These are phyloP conservation scores for Lumnitzera littorea DNA, from an alignment of 345 rosid species.

Conservation along the genomic window DNA sequence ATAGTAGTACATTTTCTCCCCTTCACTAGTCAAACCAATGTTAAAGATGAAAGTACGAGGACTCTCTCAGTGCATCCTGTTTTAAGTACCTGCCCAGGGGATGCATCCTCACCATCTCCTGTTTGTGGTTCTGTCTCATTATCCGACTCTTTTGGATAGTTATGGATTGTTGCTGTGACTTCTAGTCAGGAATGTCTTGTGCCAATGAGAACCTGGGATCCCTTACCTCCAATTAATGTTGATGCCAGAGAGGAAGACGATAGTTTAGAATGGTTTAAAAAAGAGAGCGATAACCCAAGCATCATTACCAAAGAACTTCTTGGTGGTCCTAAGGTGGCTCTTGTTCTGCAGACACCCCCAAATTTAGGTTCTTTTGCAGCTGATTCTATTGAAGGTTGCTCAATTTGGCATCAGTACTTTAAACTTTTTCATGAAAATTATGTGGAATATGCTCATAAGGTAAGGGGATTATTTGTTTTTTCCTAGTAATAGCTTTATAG, in stretches of 20 bases:
- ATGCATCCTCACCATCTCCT: slow-evolving; percentile 40
- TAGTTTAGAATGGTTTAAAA: slow-evolving; percentile 23
- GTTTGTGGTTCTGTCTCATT: slow-evolving; percentile 60
- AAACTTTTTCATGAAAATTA: slow-evolving; percentile 94
- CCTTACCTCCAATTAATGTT: slow-evolving; percentile 65
- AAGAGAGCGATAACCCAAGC: slow-evolving; percentile 38
- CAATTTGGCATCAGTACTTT: slow-evolving; percentile 77
- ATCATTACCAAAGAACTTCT: slow-evolving; percentile 91
- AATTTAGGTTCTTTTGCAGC: slow-evolving; percentile 68
- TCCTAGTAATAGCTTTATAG: background rate
- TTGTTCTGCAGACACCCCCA: slow-evolving; percentile 69
- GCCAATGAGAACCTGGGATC: slow-evolving; percentile 74
- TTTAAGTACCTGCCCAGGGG: slow-evolving; percentile 74
- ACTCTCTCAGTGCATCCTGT: slow-evolving; percentile 85
- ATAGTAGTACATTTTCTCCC: slow-evolving; percentile 89
- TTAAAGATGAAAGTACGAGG: slow-evolving; percentile 62
- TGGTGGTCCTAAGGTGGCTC: slow-evolving; percentile 70
- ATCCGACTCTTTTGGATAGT: slow-evolving; percentile 84
- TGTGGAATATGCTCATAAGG: slow-evolving; percentile 95
- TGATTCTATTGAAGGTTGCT: slow-evolving; percentile 84
- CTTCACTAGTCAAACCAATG: slow-evolving; percentile 67
- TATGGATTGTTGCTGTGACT: slow-evolving; percentile 76
- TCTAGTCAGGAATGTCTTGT: slow-evolving; percentile 69
- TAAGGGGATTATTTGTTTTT: slow-evolving; percentile 10
- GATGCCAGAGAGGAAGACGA: slow-evolving; percentile 28